Base-by-base conservation (phyloP, 768 basidiomycete genomes). In the Coprinopsis marcescibilis region DNA sequence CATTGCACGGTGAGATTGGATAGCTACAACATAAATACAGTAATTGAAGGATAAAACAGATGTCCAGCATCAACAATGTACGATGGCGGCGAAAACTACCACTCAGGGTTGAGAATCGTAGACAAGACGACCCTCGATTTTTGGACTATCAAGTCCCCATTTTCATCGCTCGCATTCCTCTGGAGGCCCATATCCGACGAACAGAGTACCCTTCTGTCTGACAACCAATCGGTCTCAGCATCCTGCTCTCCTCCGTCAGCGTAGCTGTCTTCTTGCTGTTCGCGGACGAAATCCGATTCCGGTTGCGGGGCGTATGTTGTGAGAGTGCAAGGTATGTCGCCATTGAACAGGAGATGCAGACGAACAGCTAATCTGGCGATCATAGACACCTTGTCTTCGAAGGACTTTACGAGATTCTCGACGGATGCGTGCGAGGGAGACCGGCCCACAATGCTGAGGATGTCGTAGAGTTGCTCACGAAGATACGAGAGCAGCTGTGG, bases 161-260 rank as follows among this genome's bases (percentile, higher is more conserved):
- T 34, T 4, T 36, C 40, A 13, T 19, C 45, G 11, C 15, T 25
- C 21, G 47, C 38, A 5, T 37, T 46, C 12, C 40, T 45, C 34
- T 49, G 55, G 41, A 69, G 50, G 26, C 68, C 68, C 21, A 69
- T 42, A 10, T 60, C 65, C 19, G 63, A 55, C 11, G 62, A 65
- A 36, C 64, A 65, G 14, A 67, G 49, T 14, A 67, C 62, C 20
- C 55, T 46, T 10, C 35, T 42, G 21, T 49, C 41, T 30, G 15
- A 29, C 7, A 33, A 25, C 20, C 56, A 24, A 46, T 52, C 24
- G 29, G 52, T 20, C 50, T 54, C 43, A 43, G 24, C 40, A 49
- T 42, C 5, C 29, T 34, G 32, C 17, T 51, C 39, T n/a, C 32
- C 49, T 13, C 52, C 51, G n/a, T 53, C 60, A 10, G 49, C 50